Percentiles rank a stretch among this genome's conserved stretches.
Evolutionary conservation across 2,329 filamentous ascomycete species (phyloP).

Genomic region (Colletotrichum cuscutae): DNA sequence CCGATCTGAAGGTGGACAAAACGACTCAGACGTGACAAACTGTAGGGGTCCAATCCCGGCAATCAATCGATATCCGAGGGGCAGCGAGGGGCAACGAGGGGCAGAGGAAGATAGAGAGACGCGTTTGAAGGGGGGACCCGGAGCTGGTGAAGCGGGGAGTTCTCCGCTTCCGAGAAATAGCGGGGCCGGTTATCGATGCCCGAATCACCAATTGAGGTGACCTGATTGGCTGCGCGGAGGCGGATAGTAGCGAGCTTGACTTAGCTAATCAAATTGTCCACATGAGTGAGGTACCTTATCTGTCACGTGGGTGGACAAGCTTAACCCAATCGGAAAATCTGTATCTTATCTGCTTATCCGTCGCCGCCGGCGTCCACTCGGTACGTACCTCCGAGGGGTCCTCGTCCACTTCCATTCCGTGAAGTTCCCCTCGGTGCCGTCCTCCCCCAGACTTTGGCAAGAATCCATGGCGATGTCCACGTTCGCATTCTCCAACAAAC

Average conservation of each 20-base stretch:
- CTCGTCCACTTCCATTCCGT: not conserved
- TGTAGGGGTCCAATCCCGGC: not conserved
- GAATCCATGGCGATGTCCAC: constrained; percentile 3
- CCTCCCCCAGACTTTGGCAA: constrained; percentile 3
- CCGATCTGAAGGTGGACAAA: constrained; percentile 11
- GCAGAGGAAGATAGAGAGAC: not conserved
- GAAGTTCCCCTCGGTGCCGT: not conserved
- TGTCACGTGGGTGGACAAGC: constrained; percentile 26
- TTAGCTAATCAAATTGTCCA: constrained; percentile 15
- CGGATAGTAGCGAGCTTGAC: not conserved
- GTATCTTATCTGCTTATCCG: constrained; percentile 5
- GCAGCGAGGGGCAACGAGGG: not conserved
- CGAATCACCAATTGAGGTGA: not conserved
- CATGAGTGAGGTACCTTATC: not conserved
- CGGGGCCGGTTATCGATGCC: constrained; percentile 6
- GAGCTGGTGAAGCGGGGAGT: not conserved
- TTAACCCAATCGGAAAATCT: not conserved
- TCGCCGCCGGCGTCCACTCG: not conserved
- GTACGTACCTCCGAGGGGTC: not conserved
- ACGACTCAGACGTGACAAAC: not conserved
- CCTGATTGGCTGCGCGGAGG: not conserved
- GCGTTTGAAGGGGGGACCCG: not conserved
- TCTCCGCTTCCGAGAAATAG: constrained; percentile 17
- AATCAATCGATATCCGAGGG: not conserved
- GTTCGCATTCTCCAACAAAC: constrained; percentile 10